These are phyloP conservation scores for Guyanaporus albipodus DNA, from an alignment of 768 basidiomycete species.

Conservation along the genomic window DNA sequence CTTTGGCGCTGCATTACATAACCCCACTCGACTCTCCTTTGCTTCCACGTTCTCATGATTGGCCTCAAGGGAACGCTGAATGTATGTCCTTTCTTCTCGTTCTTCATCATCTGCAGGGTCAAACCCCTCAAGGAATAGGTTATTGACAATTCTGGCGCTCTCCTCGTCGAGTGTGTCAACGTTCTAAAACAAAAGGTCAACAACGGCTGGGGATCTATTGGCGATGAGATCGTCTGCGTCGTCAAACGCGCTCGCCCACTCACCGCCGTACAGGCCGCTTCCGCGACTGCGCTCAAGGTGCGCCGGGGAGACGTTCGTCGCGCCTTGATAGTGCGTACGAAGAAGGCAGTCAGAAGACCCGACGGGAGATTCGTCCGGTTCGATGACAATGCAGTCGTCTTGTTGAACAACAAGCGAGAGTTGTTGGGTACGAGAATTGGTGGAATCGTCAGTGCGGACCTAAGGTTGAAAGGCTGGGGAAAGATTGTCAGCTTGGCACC, in stretches of 20 bases:
- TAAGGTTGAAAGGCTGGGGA: conserved; percentile 90
- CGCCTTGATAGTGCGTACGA: conserved; percentile 93
- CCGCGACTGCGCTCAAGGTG: conserved; percentile 83
- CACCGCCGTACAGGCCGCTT: conserved; percentile 58
- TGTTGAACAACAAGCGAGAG: conserved; percentile 93
- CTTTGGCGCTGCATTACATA: conserved; percentile 13
- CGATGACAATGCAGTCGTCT: conserved; percentile 94
- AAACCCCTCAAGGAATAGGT: conserved; percentile 45
- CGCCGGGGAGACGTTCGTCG: conserved; percentile 92
- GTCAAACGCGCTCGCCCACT: conserved; percentile 88
- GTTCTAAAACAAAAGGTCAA: conserved; percentile 94
- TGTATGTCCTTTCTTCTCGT: conserved; percentile 39
- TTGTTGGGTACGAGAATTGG: conserved; percentile 95
- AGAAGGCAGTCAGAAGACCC: conserved; percentile 77
- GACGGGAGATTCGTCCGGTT: conserved; percentile 88
- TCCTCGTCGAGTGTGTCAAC: conserved; percentile 94
- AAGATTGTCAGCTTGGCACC: conserved; percentile 92
- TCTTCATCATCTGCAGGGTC: neutral
- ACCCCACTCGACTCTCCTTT: neutral
- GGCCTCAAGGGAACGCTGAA: conserved; percentile 91
- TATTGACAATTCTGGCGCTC: conserved; percentile 96
- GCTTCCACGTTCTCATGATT: conserved; percentile 56
- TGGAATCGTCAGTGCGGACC: conserved; percentile 87
- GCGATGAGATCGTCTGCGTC: conserved; percentile 95
- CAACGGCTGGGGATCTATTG: conserved; percentile 89